Evolutionary conservation across 2,329 filamentous ascomycete species (phyloP), one percentile per base, ranked within the genome.

Genomic region (Scleromitrula shiraiana): DNA sequence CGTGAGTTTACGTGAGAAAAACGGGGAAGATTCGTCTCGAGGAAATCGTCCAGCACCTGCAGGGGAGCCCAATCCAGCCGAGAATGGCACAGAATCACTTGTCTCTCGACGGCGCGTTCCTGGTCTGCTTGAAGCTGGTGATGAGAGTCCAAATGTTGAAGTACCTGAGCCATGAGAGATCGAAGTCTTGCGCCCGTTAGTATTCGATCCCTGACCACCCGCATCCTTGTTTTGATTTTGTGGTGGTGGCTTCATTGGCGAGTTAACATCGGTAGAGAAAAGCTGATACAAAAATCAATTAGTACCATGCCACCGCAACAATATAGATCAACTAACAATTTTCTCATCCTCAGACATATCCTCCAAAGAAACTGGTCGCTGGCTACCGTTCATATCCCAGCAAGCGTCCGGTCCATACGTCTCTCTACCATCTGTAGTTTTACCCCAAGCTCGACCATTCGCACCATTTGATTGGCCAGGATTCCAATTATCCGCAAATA

Each of bases 181-280:
- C 1, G 90, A 96, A 14, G 82, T 74, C 69, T 95, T 96, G 49
- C 91, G 85, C 41, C 83, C 78, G 47, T 85, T 82, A 9, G 75
- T 61, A 9, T 73, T 74, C 64, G 76, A 65, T 67, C 76, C 65
- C 65, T 76, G 64, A 65, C 75, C 51, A 66, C 74, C 66, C 69
- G 80, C 70, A 35, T 79, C 75, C 59, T 83, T 81, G 59, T 72
- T 74, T 20, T 71, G 65, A 52, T 72, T 77, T 61, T 87, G 84
- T 26, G 81, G 78, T 17, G 87, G 86, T 7, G 87, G 85, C 68
- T 97, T 97, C 57, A 96, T 73, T 27, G 89, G 85, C 29, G 93
- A 96, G 66, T 97, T 98, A 63, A 98, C 89, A 55, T 94, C 93
- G 42, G 78, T 79, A 42, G 80, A 69, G 67, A 96, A 96, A 54